Base-by-base conservation (phyloP, 176 grass and related monocot species). In the Eleusine indica region DNA sequence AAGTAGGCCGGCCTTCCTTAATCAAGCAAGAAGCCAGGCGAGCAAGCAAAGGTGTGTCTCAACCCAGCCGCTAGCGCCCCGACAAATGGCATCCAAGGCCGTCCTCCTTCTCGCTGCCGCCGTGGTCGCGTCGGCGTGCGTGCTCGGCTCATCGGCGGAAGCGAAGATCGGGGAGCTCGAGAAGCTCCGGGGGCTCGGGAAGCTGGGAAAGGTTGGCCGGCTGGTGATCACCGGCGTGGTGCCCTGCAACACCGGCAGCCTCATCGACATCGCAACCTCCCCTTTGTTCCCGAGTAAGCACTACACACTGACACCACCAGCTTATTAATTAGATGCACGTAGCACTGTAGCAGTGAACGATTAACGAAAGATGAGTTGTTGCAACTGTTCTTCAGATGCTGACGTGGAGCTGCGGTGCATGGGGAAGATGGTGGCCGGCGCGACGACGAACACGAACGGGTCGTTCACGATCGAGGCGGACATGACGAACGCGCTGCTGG, bases 381-480 rank as follows among this genome's bases (percentile, higher is more conserved):
- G 25, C 25, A 25, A 25, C 25, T 25, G 25, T 25, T 25, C 25
- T 25, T 25, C 25, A 89, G 90, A 89, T 18, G 91, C 91, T 21
- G 84, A 86, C 6, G 91, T 92, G 71, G 80, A 89, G 87, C 80
- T 92, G 75, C 70, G 76, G 77, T 89, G 90, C 66, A 81, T 80
- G 3, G 81, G 83, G 1, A 77, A 35, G 42, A 5, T 92, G 75
- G 83, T 92, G 68, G 87, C 90, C 0, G 84, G 84, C 3, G 84
- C 87, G 75, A 92, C 90, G 30, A 92, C 90, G 4, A 81, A 84
- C 90, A 78, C 8, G 39, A 89, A 92, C 80, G 87, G 90, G 5
- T 71, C 71, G 4, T 92, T 92, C 84, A 2, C 80, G 6, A 84
- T 92, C 71, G 69, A 88, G 68, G 61, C 71, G 83, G 86, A 92